Base-by-base conservation (phyloP, 768 basidiomycete species). In the Suillus cothurnatus region DNA sequence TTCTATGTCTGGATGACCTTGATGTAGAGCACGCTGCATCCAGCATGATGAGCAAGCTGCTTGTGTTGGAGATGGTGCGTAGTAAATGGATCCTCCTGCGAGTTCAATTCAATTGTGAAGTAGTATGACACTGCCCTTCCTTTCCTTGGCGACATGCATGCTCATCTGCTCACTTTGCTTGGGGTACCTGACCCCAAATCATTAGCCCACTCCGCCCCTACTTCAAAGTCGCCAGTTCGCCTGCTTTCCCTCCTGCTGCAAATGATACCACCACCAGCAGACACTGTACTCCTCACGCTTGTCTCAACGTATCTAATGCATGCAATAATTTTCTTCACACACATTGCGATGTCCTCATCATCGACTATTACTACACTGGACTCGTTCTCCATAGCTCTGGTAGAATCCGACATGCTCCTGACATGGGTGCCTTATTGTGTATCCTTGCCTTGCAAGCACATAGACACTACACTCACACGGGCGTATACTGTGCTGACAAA, bases 11-110 rank as follows among this genome's bases (percentile, higher is more conserved):
- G 0, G 79, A 78, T 3, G 83, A 85, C 67, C 19, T 91, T 12
- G 88, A 93, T 67, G 82, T 93, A 6, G 93, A 94, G 76, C 82
- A 88, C 43, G 91, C 90, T 2, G 92, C 89, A 1, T 82, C 82
- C 58, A 88, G 88, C 64, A 76, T 93, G 6, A 71, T 87, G 6
- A 89, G 85, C 9, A 93, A 92, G 73, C 74, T 94, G 2, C 79
- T 92, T 31, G 70, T 82, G 28, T 72, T 94, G 58, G 90, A 92
- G 69, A 79, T 92, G 86, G 93, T 94, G 71, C 61, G 92, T 82
- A 43, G 14, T 36, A 38, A 11, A 31, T 41, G 49, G 21, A 26
- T 31, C 38, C 28, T 32, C 19, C 39, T 6, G n/a, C 57, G 17
- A 26, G 17, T 26, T 38, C 36, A 58, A 23, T 38, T 26, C 15